Evolutionary conservation across 345 rosid genomes (phyloP), one percentile per base, ranked within the genome.

Genomic region (Linum usitatissimum): DNA sequence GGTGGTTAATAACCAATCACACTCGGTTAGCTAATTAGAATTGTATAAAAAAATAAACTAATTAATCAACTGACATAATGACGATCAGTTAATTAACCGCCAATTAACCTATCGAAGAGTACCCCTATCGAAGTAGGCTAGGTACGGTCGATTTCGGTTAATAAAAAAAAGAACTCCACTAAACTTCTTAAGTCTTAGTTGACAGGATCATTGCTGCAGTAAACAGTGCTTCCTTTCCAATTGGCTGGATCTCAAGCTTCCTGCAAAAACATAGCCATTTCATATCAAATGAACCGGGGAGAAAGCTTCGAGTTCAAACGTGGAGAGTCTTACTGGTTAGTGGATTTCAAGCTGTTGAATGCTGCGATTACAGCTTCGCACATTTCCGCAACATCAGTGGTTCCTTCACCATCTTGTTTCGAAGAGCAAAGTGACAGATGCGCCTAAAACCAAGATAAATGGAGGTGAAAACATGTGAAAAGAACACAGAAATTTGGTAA

Each of bases 141-240:
- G 28, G 28, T 23, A 23, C 28, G 2, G 28, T 23, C 28, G 2
- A 2, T 23, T 23, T 23, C 28, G n/a, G n/a, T n/a, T n/a, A n/a
- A n/a, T n/a, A n/a, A n/a, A n/a, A n/a, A n/a, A n/a, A n/a, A n/a
- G n/a, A n/a, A 23, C 28, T 23, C 38, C 38, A 7, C 38, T 1
- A 34, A 4, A 64, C 34, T 14, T 59, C 48, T 71, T 77, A 75
- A 3, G 66, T 62, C 20, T 56, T 70, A 18, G 56, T 72, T 68
- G 83, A 73, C 38, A 76, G 78, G 40, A 89, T 66, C 30, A 77
- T 74, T 57, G 76, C 79, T 20, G 98, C 96, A 9, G 88, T 76
- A 75, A 89, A 85, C 72, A 92, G 38, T 40, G 88, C 95, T 78
- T 85, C 91, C 67, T 81, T 89, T 60, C 83, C 96, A 23, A 84